Evolutionary conservation across 164 flowering plant genomes (phyloP), one percentile per base, ranked within the genome.

Genomic region (Magnolia sinica): DNA sequence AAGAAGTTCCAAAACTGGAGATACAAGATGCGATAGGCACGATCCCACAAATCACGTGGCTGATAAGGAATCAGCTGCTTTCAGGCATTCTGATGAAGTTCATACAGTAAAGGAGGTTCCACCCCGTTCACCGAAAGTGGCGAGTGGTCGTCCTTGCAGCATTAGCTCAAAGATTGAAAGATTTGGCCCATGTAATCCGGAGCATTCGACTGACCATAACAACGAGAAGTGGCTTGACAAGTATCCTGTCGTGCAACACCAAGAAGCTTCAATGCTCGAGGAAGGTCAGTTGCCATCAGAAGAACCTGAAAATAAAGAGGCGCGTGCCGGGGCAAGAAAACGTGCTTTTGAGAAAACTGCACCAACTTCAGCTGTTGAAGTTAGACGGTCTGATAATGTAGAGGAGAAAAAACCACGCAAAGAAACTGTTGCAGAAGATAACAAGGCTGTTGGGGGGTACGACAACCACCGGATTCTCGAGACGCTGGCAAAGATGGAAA

Each of bases 401-500:
- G 80, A 78, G 72, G 71, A 78, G 64, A 72, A 73, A 22, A 75
- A 1, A 20, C 1, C 20, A 45, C 11, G 37, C 11, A 24, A 52
- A 50, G 81, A 78, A 76, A 79, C 64, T 76, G 72, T 81, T 74
- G 68, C 74, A 45, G 69, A 71, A 75, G 74, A 20, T 13, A 73
- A 58, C 31, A 76, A 73, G 72, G 20, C 8, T 70, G 79, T 10
- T 59, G 77, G 45, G 3, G 84, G 59, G 64, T 76, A 31, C 73
- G 90, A 85, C 74, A 75, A 85, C 49, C 73, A 76, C 50, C 81
- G 90, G 72, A 89, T 92, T 76, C 88, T 83, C 23, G 88, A 87
- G 76, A 77, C 85, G 8, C 71, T 88, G 49, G 89, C 84, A 18
- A 92, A 91, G 84, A 92, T 92, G 94, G 90, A 92, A 80, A 88